Evolutionary conservation across 306 rosid species (phyloP).

Genomic region (Dalbergia cochinchinensis): DNA sequence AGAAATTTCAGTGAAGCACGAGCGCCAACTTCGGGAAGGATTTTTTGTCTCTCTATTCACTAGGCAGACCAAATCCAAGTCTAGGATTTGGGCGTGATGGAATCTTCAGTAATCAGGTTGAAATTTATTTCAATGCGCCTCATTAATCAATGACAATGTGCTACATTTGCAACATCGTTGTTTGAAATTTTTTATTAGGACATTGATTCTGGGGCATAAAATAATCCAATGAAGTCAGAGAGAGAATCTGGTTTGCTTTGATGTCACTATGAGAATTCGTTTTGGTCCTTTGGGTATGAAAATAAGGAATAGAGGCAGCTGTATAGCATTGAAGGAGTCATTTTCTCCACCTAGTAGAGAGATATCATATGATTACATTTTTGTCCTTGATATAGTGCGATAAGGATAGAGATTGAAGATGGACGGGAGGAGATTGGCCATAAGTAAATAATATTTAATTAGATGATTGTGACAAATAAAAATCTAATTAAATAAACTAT

Average conservation of each 20-base stretch:
- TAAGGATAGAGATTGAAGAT: slow-evolving; percentile 23
- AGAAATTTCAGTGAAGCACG: slow-evolving; percentile 71
- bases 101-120: slow-evolving; percentile 60
- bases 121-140: slow-evolving; percentile 48
- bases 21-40: slow-evolving; percentile 67
- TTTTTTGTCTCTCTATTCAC: slow-evolving; percentile 52
- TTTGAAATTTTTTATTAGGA: slow-evolving; percentile 36
- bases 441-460: slow-evolving; percentile 5
- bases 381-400: slow-evolving; percentile 21
- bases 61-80: slow-evolving; percentile 69
- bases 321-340: slow-evolving; percentile 44
- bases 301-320: slow-evolving; percentile 43
- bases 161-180: slow-evolving; percentile 37
- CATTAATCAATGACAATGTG: slow-evolving; percentile 42
- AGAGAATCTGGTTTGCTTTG: slow-evolving; percentile 42
- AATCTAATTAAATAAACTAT: slow-evolving; percentile 2
- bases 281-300: slow-evolving; percentile 24
- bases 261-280: slow-evolving; percentile 34
- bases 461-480: slow-evolving; percentile 17
- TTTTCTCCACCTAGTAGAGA: slow-evolving; percentile 29
- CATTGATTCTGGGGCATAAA: slow-evolving; percentile 35
- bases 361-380: slow-evolving; percentile 17
- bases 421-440: slow-evolving; percentile 31
- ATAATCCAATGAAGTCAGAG: slow-evolving; percentile 35
- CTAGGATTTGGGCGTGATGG: slow-evolving; percentile 82